Evolutionary conservation across 2,329 filamentous ascomycete species (phyloP), one percentile per base, ranked within the genome.

Genomic region (Sporothrix inflata): DNA sequence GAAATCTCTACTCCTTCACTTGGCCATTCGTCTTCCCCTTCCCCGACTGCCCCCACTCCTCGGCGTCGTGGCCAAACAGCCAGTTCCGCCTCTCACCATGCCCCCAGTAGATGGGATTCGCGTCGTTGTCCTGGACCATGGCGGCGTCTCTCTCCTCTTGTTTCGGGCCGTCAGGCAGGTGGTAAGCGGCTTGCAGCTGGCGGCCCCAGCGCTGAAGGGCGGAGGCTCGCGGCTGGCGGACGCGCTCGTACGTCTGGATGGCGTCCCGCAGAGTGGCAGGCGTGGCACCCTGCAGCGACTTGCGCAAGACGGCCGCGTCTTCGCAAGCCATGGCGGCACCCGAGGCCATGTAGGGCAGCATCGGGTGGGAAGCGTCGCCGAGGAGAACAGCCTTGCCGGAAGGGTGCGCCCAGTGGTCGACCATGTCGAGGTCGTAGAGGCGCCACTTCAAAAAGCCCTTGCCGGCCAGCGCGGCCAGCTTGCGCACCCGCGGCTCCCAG

Each of bases 311-410:
- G 12, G 79, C 82, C 1, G 81, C 83, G 68, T 85, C 83, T 74
- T 86, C 83, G 4, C 81, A 80, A 1, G 82, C 79, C 74, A 82
- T 81, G 3, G 82, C 82, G 1, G 83, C 83, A 6, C 84, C 84
- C 73, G 84, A 82, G 0, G 84, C 84, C 47, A 85, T 78, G 73
- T 85, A 85, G 0, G 84, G 84, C 8, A 85, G 79, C 77, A 84
- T 85, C 0, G 84, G 83, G 75, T 86, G 84, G 69, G 81, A 82
- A 6, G 81, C 77, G 71, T 85, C 84, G 2, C 84, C 84, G 2
- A 85, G 77, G 30, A 85, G 76, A 24, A 79, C 79, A 11, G 79
- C 82, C 27, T 80, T 82, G 16, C 82, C 82, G 0, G 75, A 77
- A 0, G 79, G 78, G 74, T 83, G 81, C 0, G 80, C 79, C 84